Evolutionary conservation across 1,284 basidiomycete genomes (phyloP), one percentile per base, ranked within the genome.

Genomic region (Ceratobasidium sp.): DNA sequence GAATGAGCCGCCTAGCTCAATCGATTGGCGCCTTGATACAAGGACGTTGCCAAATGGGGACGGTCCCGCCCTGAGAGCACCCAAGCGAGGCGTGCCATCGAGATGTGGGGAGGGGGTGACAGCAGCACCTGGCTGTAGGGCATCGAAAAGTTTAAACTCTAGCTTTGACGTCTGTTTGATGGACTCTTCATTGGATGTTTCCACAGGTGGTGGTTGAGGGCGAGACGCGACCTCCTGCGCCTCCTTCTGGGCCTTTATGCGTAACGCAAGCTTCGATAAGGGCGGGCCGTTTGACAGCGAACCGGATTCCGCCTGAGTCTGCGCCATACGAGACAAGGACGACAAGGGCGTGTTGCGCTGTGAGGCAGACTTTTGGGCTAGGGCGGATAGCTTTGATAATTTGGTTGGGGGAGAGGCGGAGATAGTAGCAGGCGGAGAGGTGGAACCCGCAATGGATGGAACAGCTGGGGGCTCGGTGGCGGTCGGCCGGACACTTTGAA

Each of bases 191-290:
- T n/a, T 44, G 20, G 88, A 91, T 75, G 89, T 89, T 82, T 93
- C 94, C 87, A 89, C 86, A 1, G 91, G 90, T 64, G 48, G 52
- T 78, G 48, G 52, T 78, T 48, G 73, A 33, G 64, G 55, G 27
- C 52, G 77, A 50, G 55, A 38, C 7, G 59, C 60, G 20, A 38
- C 70, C 78, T 54, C 78, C 30, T 62, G 70, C 27, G 70, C 59
- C 23, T 55, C 84, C 57, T 88, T 86, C 81, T 93, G 88, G 75
- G 90, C 88, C 84, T 90, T 89, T 0, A 91, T 90, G 7, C 93
- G 86, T 77, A 90, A 86, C 2, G 92, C 92, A 3, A 94, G 86
- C 82, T 94, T 94, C 90, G 20, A 92, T 83, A 64, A 83, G 81
- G 91, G 92, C 8, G 91, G 92, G 79, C 88, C 88, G 81, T 88